Evolutionary conservation across 2,329 filamentous ascomycete genomes (phyloP).

Genomic region (Hypomyces perniciosus): DNA sequence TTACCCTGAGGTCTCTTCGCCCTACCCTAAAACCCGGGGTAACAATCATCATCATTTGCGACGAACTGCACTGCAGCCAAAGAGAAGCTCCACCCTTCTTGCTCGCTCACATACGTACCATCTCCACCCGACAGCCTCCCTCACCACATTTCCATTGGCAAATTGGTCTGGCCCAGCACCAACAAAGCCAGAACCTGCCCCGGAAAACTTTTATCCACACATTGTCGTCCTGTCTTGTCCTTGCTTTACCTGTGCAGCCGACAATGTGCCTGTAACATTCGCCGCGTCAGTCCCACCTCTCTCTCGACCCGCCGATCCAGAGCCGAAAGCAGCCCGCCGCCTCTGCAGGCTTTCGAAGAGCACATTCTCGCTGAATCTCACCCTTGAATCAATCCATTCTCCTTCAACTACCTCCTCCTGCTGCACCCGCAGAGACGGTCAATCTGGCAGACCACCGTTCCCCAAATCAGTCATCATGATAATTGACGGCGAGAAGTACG

Average conservation of each 20-base stretch:
- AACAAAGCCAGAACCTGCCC: neutral
- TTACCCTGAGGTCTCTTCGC: too few relatives aligned
- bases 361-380: neutral
- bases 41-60: too few relatives aligned
- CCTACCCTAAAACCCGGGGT: too few relatives aligned
- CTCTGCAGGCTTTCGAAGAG: neutral
- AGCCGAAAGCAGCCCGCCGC: constrained; percentile 8
- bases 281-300: constrained; percentile 7
- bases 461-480: constrained; percentile 49
- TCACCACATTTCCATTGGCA: neutral
- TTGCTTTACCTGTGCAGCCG: neutral
- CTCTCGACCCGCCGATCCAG: constrained; percentile 11
- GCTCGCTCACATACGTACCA: neutral
- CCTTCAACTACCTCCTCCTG: neutral
- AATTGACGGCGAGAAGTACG: constrained; percentile 94
- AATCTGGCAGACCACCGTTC: neutral
- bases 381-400: constrained; percentile 9
- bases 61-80: neutral
- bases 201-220: neutral
- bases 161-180: neutral
- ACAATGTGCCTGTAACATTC: constrained; percentile 10
- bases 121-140: neutral
- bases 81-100: neutral
- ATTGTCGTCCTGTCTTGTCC: neutral
- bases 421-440: neutral